Base-by-base conservation (phyloP, 2,329 filamentous ascomycete genomes). In the Diaporthe nobilis region DNA sequence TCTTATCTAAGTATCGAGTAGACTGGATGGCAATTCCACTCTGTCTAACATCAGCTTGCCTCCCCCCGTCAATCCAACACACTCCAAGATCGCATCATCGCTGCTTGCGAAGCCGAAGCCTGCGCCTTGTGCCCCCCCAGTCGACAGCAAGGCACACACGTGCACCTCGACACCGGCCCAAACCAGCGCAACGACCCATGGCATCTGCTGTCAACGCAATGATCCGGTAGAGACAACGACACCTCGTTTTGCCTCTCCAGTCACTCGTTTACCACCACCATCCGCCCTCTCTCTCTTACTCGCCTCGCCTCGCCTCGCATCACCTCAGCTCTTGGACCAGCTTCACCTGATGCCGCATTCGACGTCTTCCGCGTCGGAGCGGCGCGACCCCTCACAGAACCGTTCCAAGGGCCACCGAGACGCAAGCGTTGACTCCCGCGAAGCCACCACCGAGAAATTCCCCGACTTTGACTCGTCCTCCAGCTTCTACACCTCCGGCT, bases 381-480 rank as follows among this genome's bases (percentile, higher is more conserved):
- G 80, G 77, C 83, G 84, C 77, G 80, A 82, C 49, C 79, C 83
- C 22, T 85, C 85, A 28, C 81, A 81, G 68, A 81, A 78, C 74
- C 82, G 82, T 70, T 75, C 81, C 61, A 83, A 82, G 75, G 79
- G 81, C 49, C 78, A 81, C 37, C 77, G 73, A 53, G 79, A 78
- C 71, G 74, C 76, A 47, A 80, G 77, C 76, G 80, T 78, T 71
- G 82, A 82, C 65, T 77, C 79, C 28, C 73, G 77, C 42, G 75
- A 71, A 47, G 79, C 80, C 34, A 89, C 90, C 83, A 77, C 75
- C 28, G 90, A 91, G 82, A 90, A 90, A 82, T 92, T 91, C 77
- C 90, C 90, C 78, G 90, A 91, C 77, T 84, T 89, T 79, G 89
- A 90, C 79, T 78, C 83, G n/a, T 57, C 72, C 37, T 75, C 75